Evolutionary conservation across 2,329 filamentous ascomycete genomes (phyloP), one percentile per base, ranked within the genome.

Genomic region (Neofusicoccum sp.): DNA sequence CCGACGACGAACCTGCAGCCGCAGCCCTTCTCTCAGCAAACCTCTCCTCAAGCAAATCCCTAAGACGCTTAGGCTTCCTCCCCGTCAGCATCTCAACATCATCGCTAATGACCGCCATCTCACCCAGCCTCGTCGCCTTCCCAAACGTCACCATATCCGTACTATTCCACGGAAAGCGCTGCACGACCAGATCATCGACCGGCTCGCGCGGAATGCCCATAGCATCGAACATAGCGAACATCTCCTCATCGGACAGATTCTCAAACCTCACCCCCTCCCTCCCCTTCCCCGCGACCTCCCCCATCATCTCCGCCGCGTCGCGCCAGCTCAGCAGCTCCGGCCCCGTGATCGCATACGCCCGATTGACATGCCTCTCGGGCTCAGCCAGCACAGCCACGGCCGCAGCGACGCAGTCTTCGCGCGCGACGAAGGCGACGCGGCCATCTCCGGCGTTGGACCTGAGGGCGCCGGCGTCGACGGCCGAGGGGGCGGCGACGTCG

Each of bases 1-100:
- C 90, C 90, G 12, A 88, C 90, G 5, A n/a, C 4, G 28, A 14
- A 11, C 6, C 39, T n/a, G 29, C 28, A 41, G 85, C 82, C 0
- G 89, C 88, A 69, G 90, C 52, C 37, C 4, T 16, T 31, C 54
- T 58, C 54, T 41, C 34, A 29, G 39, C 54, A 14, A 33, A 58
- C 7, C 54, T 58, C 54, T 37, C 41, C 54, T 58, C 54, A 14
- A 62, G 6, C n/a, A 62, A 22, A 31, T 56, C 39, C 34, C 50
- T 31, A 6, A 62, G 43, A 29, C 50, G 36, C 43, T 49, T 54
- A 31, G 50, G 61, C 36, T 11, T 22, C 33, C 16, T 31, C 31
- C 61, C 61, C 12, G 49, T 62, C 39, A 62, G 7, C 8, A 39
- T 36, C 41, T 56, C 60, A 6, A 62, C 49, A n/a, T 62, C 49